Percentiles rank a stretch among this genome's conserved stretches.
These are phyloP conservation scores for Boletus reticuloceps DNA, from an alignment of 768 basidiomycete genomes.

Conservation along the genomic window DNA sequence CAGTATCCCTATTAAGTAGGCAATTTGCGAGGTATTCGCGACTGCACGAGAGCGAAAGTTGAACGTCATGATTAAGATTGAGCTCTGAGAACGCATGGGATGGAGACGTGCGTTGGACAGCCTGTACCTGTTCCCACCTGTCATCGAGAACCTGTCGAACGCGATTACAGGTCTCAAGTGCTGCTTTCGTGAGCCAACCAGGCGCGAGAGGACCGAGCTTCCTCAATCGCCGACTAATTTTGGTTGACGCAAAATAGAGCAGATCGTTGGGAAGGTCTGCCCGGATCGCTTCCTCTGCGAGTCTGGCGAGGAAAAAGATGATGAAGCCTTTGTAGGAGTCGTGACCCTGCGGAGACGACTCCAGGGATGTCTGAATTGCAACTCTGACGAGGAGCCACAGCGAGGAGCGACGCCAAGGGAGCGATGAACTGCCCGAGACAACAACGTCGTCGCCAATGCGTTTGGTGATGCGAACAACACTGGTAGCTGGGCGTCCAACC, in stretches of 20 bases:
- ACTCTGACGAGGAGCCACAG: slow-evolving; percentile 39
- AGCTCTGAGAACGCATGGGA: slow-evolving; percentile 6
- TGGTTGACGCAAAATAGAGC: slow-evolving; percentile 28
- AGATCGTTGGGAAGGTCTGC: slow-evolving; percentile 19
- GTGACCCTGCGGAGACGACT: neutral
- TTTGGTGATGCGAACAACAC: slow-evolving; percentile 27
- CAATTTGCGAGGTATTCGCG: slow-evolving; percentile 27
- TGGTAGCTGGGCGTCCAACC: slow-evolving; percentile 16
- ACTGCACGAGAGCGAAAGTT: slow-evolving; percentile 32
- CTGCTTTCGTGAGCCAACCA: slow-evolving; percentile 35
- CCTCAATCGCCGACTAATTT: slow-evolving; percentile 22
- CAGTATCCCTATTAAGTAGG: neutral
- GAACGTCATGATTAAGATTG: slow-evolving; percentile 29
- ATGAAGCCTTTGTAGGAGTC: slow-evolving; percentile 48
- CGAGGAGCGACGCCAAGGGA: slow-evolving; percentile 38
- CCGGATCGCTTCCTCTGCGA: slow-evolving; percentile 21
- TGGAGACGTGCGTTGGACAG: slow-evolving; percentile 20
- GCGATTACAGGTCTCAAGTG: slow-evolving; percentile 35
- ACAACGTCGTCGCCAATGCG: slow-evolving; percentile 32
- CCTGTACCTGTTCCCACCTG: slow-evolving; percentile 35
- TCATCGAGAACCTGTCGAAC: slow-evolving; percentile 35
- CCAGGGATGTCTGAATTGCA: slow-evolving; percentile 30
- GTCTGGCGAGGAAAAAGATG: slow-evolving; percentile 35
- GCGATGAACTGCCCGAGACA: slow-evolving; percentile 5
- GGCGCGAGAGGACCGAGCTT: slow-evolving; percentile 23